Percentiles rank a stretch among this genome's conserved stretches.
Evolutionary conservation across 1,284 basidiomycete genomes (phyloP).

Genomic region (Tylopilus orsonianus): DNA sequence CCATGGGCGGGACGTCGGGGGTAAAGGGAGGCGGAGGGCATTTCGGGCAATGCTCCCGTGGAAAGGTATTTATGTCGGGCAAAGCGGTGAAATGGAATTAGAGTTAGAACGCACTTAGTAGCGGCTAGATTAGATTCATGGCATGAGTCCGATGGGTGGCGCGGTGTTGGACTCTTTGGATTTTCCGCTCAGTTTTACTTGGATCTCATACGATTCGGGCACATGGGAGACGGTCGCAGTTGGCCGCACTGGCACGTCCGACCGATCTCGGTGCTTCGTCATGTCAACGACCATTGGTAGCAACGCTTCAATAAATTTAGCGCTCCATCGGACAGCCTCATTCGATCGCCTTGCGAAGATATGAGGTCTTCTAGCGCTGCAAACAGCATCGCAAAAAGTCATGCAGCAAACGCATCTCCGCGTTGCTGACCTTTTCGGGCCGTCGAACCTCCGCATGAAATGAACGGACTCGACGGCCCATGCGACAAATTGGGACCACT

Average conservation of each 20-base stretch:
- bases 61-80: constrained; percentile 33
- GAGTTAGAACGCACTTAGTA: constrained; percentile 29
- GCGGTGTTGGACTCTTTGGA: constrained; percentile 10
- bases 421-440: constrained; percentile 27
- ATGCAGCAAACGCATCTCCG: constrained; percentile 30
- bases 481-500: constrained; percentile 15
- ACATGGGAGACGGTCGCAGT: constrained; percentile 8
- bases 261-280: constrained; percentile 10
- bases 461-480: constrained; percentile 29
- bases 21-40: constrained; percentile 27
- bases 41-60: constrained; percentile 27
- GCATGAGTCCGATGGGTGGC: constrained; percentile 20
- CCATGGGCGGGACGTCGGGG: constrained; percentile 27
- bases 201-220: not conserved
- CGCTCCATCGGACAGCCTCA: constrained; percentile 9
- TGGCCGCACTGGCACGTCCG: not conserved
- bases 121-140: constrained; percentile 32
- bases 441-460: constrained; percentile 34
- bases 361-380: constrained; percentile 22
- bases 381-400: constrained; percentile 11
- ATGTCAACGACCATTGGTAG: constrained; percentile 24
- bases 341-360: constrained; percentile 11
- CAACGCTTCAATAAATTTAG: constrained; percentile 16
- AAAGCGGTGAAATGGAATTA: constrained; percentile 28
- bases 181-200: constrained; percentile 8